Evolutionary conservation across 495 filamentous ascomycete genomes (phyloP).

Genomic region (Venustampulla echinocandica): DNA sequence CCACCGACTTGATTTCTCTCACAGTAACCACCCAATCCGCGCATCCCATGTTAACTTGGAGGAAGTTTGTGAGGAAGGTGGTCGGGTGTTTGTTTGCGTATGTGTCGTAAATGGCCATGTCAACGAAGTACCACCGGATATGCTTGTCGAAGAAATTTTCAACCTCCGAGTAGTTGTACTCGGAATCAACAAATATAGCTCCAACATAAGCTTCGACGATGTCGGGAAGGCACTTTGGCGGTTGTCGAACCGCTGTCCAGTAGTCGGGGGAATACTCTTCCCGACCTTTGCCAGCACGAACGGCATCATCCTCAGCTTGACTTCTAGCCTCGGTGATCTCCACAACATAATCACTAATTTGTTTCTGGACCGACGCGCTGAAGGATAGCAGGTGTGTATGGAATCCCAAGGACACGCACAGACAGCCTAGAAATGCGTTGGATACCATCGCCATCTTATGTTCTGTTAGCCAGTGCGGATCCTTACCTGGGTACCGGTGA

Average conservation of each 20-base stretch:
- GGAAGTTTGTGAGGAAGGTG: conserved; percentile 33
- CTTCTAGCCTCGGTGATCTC: conserved; percentile 52
- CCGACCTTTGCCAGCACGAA: conserved; percentile 33
- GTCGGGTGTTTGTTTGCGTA: conserved; percentile 85
- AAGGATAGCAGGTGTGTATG: conserved; percentile 64
- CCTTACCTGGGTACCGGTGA: conserved; percentile 61
- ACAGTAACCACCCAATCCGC: conserved; percentile 35
- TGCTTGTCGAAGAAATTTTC: conserved; percentile 67
- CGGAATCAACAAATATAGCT: conserved; percentile 85
- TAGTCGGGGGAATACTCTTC: conserved; percentile 59
- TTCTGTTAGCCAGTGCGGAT: conserved; percentile 96
- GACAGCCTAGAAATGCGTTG: conserved; percentile 83
- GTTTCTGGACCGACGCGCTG: conserved; percentile 45
- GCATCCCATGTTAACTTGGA: conserved; percentile 40
- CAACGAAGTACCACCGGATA: conserved; percentile 70
- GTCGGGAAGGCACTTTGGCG: conserved; percentile 84
- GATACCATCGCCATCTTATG: conserved; percentile 99
- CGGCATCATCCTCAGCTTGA: conserved; percentile 32
- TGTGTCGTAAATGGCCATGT: conserved; percentile 82
- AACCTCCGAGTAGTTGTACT: conserved; percentile 65
- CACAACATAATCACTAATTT: conserved; percentile 60
- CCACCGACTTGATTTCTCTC: conserved; percentile 23
- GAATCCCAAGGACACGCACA: conserved; percentile 68
- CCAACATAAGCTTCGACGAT: conserved; percentile 86
- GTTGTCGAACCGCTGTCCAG: conserved; percentile 60